Evolutionary conservation across 306 rosid genomes (phyloP).

Genomic region (Myrica gale): DNA sequence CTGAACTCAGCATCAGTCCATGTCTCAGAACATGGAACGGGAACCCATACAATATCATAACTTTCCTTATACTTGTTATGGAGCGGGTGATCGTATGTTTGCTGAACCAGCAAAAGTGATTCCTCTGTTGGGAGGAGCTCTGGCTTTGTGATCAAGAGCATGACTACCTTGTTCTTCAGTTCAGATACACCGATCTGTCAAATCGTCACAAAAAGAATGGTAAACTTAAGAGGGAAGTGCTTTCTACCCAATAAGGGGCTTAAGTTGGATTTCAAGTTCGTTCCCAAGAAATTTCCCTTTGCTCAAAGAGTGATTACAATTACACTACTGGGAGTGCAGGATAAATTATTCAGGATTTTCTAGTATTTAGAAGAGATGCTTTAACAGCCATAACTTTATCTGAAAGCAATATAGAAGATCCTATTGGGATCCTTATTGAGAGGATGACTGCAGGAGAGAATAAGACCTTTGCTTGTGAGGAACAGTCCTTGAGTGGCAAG

Average conservation of each 20-base stretch:
- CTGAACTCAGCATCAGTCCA: constrained; percentile 57
- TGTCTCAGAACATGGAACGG: constrained; percentile 46
- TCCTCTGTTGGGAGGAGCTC: constrained; percentile 36
- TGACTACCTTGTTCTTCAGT: constrained; percentile 45
- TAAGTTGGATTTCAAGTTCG: not conserved
- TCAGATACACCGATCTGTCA: constrained; percentile 53
- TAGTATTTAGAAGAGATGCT: not conserved
- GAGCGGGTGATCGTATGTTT: constrained; percentile 53
- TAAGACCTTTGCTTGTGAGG: constrained; percentile 47
- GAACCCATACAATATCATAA: constrained; percentile 59
- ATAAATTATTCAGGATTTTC: not conserved
- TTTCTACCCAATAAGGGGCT: not conserved
- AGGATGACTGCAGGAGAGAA: not conserved
- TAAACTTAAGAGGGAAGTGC: constrained; percentile 10
- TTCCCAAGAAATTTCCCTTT: not conserved
- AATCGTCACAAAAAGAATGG: constrained; percentile 11
- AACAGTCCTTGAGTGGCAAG: constrained; percentile 49
- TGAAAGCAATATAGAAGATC: not conserved
- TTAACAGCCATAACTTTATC: not conserved
- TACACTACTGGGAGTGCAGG: not conserved
- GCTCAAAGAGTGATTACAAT: not conserved
- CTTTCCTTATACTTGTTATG: constrained; percentile 31
- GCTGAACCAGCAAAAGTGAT: constrained; percentile 50
- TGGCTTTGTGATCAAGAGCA: constrained; percentile 57
- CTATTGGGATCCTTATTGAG: not conserved